A percentile compares a stretch with the other conserved stretches of the same genome.
These are phyloP conservation scores for Schwanniomyces polymorphus DNA, from an alignment of 805 yeast genomes.

Conservation along the genomic window DNA sequence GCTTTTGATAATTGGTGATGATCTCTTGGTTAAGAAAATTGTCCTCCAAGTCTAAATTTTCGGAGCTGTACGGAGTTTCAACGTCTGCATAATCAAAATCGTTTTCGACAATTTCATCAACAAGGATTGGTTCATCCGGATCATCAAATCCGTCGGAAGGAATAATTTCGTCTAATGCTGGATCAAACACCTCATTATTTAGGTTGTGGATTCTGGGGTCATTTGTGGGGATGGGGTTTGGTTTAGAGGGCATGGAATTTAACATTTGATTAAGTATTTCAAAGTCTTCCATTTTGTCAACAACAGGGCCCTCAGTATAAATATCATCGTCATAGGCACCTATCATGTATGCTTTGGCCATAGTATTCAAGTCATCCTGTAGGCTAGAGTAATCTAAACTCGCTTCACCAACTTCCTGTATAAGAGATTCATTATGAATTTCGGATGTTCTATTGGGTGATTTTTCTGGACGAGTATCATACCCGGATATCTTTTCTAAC, in stretches of 20 bases:
- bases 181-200: conserved; percentile 6
- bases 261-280: conserved; percentile 49
- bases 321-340: conserved; percentile 65
- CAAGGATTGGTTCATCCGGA: conserved; percentile 37
- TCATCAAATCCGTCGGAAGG: conserved; percentile 33
- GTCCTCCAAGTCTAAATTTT: conserved; percentile 6
- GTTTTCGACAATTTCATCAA: conserved; percentile 46
- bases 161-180: conserved; percentile 13
- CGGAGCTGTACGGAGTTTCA: conserved; percentile 9
- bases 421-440: background rate
- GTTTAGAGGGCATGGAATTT: conserved; percentile 28
- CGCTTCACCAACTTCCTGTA: conserved; percentile 15
- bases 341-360: conserved; percentile 60
- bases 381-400: conserved; percentile 35
- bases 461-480: background rate
- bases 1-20: conserved; percentile 53
- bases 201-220: conserved; percentile 3
- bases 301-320: conserved; percentile 54
- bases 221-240: background rate
- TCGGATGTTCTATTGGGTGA: background rate
- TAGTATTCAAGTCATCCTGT: conserved; percentile 49
- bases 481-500: background rate
- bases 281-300: conserved; percentile 55
- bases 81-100: conserved; percentile 14
- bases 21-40: conserved; percentile 49